Percentiles rank a stretch among this genome's conserved stretches.
phyloP scores from a whole-genome alignment of 495 filamentous ascomycete species.

The Aspergillus heteromorphus region DNA sequence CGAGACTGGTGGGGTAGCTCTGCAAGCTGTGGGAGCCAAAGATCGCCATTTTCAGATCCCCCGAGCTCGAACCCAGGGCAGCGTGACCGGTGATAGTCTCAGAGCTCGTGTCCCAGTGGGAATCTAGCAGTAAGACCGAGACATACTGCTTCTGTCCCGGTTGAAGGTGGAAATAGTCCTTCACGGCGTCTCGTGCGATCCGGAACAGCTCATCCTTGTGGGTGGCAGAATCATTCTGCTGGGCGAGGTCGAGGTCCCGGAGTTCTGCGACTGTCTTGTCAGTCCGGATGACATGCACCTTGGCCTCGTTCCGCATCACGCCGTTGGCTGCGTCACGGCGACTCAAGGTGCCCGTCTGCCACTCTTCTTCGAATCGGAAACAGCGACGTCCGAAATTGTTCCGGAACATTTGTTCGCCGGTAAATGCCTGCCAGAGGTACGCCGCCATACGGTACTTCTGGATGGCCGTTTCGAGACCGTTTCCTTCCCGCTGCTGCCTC shows the following conservation, averaged over 20 bases:
- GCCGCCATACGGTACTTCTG: constrained; percentile 86
- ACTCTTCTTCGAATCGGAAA: constrained; percentile 89
- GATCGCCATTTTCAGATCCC: constrained; percentile 72
- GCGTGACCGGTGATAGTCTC: constrained; percentile 76
- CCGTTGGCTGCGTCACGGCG: constrained; percentile 60
- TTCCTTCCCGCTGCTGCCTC: constrained; percentile 69
- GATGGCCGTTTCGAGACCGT: constrained; percentile 70
- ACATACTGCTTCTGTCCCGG: constrained; percentile 81
- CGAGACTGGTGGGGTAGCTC: constrained; percentile 76
- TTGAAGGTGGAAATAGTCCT: constrained; percentile 63
- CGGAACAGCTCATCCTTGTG: constrained; percentile 65
- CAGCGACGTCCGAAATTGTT: constrained; percentile 76
- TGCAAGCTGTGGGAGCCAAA: constrained; percentile 88
- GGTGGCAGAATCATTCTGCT: constrained; percentile 65
- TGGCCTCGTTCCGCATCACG: constrained; percentile 81
- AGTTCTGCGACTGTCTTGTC: constrained; percentile 84
- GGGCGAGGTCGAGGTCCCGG: constrained; percentile 69
- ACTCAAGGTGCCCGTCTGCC: constrained; percentile 74
- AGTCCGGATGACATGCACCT: constrained; percentile 73
- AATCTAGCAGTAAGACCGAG: constrained; percentile 74
- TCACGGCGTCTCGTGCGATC: constrained; percentile 71
- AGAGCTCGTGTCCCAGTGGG: constrained; percentile 72
- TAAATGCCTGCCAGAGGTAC: constrained; percentile 94
- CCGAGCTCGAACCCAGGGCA: constrained; percentile 63
- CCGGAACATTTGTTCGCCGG: constrained; percentile 88